phyloP scores from a whole-genome alignment of 768 basidiomycete genomes.

The Sarcomyxa edulis region DNA sequence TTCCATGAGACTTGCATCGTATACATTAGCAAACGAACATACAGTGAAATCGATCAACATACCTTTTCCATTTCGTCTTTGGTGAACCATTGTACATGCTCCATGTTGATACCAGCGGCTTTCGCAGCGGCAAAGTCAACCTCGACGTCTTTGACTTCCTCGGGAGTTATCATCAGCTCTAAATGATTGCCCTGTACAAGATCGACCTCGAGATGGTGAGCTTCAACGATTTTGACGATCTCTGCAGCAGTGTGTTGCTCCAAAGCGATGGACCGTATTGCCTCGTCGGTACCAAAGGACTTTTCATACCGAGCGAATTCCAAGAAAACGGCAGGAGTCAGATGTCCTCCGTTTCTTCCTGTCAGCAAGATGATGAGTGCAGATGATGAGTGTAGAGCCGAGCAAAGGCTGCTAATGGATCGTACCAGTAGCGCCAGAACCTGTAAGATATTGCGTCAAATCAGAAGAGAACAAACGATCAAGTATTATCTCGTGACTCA shows the following conservation, averaged over 20 bases:
- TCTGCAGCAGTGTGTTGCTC: constrained; percentile 51
- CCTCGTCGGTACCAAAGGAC: constrained; percentile 48
- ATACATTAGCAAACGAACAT: not conserved
- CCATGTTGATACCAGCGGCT: constrained; percentile 43
- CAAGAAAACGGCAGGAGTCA: constrained; percentile 47
- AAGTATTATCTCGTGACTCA: constrained; percentile 38
- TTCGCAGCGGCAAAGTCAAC: constrained; percentile 50
- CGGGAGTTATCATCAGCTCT: constrained; percentile 39
- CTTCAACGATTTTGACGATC: constrained; percentile 44
- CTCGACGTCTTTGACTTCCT: constrained; percentile 31
- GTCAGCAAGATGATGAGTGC: not conserved
- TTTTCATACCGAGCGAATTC: constrained; percentile 36
- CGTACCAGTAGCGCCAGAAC: too few species aligned
- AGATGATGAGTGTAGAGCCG: not conserved
- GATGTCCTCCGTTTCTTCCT: constrained; percentile 81
- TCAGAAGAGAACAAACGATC: not conserved
- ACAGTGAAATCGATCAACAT: constrained; percentile 6
- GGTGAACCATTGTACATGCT: constrained; percentile 38
- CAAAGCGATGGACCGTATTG: constrained; percentile 44
- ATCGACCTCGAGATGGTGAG: constrained; percentile 50
- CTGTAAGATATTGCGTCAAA: not conserved
- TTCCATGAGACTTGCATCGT: constrained; percentile 31
- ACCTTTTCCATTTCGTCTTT: constrained; percentile 46
- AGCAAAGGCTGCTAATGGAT: not conserved
- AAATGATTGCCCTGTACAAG: constrained; percentile 54